These are phyloP conservation scores for Herpetomonas samuelpessoai DNA, from an alignment of 208 protist genomes.

Conservation along the genomic window DNA sequence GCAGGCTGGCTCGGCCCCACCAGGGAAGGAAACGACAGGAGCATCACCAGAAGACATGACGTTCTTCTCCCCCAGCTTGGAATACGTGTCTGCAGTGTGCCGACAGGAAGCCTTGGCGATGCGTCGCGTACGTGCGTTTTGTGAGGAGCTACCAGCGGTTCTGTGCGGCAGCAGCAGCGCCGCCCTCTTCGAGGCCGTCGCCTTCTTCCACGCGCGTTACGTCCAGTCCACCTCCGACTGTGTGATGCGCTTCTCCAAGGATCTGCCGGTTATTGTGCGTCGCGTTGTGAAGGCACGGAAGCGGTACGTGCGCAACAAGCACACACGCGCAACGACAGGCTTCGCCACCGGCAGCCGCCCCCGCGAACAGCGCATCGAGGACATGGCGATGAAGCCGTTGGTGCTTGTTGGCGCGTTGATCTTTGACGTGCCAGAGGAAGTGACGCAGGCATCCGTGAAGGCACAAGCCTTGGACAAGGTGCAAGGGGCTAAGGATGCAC, in stretches of 20 bases:
- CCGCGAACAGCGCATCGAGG: slow-evolving; percentile 67
- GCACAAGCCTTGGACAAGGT: slow-evolving; percentile 3
- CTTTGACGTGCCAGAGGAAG: slow-evolving; percentile 40
- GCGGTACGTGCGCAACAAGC: slow-evolving; percentile 39
- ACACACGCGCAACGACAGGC: slow-evolving; percentile 37
- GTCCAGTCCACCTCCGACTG: slow-evolving; percentile 65
- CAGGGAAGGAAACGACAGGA: not conserved
- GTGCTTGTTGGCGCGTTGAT: slow-evolving; percentile 79
- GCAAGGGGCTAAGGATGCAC: not conserved
- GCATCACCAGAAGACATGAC: slow-evolving; percentile 1
- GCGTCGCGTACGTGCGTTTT: slow-evolving; percentile 63
- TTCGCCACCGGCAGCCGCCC: slow-evolving; percentile 58
- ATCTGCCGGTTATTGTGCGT: slow-evolving; percentile 76
- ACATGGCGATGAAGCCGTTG: slow-evolving; percentile 87
- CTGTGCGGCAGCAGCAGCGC: slow-evolving; percentile 56
- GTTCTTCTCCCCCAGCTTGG: slow-evolving; percentile 55
- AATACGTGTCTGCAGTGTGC: slow-evolving; percentile 77
- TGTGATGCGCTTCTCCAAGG: slow-evolving; percentile 74
- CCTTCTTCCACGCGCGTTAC: slow-evolving; percentile 76
- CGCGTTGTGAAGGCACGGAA: slow-evolving; percentile 71
- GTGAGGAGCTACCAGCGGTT: slow-evolving; percentile 61
- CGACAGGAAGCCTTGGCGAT: slow-evolving; percentile 56
- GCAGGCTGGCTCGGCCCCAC: not conserved
- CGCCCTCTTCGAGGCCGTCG: slow-evolving; percentile 79
- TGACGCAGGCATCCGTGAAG: not conserved